These are phyloP conservation scores for Cladophialophora psammophila DNA, from an alignment of 2,329 filamentous ascomycete species.

Conservation along the genomic window DNA sequence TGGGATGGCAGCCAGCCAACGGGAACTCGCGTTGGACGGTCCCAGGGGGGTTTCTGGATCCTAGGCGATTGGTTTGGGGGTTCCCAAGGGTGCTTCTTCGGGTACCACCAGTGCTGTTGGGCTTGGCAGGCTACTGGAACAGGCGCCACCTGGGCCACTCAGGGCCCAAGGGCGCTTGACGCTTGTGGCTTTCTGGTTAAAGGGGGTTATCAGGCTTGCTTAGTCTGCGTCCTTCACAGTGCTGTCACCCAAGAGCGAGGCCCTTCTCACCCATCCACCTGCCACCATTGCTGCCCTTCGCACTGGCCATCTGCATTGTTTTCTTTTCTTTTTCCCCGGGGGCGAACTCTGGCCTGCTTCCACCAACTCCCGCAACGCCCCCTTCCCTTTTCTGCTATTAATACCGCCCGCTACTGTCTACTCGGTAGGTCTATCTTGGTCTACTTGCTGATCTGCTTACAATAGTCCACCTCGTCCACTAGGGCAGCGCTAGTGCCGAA, in stretches of 20 bases:
- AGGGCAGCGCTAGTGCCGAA: constrained; percentile 8
- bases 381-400: too few species aligned
- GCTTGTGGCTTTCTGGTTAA: constrained; percentile 19
- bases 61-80: constrained; percentile 9
- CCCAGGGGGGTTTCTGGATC: background rate
- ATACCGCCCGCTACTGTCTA: background rate
- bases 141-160: constrained; percentile 24
- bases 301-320: background rate
- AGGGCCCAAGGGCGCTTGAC: constrained; percentile 6
- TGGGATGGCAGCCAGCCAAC: constrained; percentile 8
- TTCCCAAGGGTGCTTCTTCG: constrained; percentile 1
- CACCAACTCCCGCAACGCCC: background rate
- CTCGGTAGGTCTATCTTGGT: background rate
- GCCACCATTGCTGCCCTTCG: background rate
- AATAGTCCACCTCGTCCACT: background rate
- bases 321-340: background rate
- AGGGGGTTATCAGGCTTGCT: constrained; percentile 12
- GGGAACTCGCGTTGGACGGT: constrained; percentile 14
- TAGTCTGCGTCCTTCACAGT: constrained; percentile 11
- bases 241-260: constrained; percentile 11
- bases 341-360: background rate
- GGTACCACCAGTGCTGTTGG: constrained; percentile 1
- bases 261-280: background rate
- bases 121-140: constrained; percentile 20
- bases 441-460: constrained; percentile 20